These are phyloP conservation scores for Amborella trichopoda DNA, from an alignment of 164 flowering plant genomes.

Conservation along the genomic window DNA sequence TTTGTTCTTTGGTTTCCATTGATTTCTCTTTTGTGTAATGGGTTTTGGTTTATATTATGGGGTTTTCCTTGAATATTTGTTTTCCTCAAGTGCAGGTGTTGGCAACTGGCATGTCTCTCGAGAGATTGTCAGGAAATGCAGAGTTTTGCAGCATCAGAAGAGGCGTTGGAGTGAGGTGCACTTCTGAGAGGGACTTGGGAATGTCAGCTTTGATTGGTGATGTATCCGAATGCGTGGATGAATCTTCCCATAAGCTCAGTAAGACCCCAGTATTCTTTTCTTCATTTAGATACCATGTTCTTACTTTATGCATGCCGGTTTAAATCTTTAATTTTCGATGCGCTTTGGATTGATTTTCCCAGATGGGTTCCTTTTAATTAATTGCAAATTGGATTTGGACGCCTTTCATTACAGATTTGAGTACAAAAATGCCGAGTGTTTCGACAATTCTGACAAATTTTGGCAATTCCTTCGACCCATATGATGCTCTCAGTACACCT, in stretches of 20 bases:
- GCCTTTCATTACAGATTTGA: conserved; percentile 25
- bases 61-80: no score
- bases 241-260: conserved; percentile 11
- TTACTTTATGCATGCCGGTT: background rate
- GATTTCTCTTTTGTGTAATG: no score
- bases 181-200: conserved; percentile 33
- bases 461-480: conserved; percentile 70
- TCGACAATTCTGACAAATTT: conserved; percentile 82
- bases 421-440: conserved; percentile 54
- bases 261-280: background rate
- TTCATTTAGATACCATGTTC: background rate
- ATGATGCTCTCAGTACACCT: conserved; percentile 68
- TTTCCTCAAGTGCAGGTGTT: no score
- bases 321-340: background rate
- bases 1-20: no score
- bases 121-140: no score
- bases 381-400: no score
- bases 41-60: no score
- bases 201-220: conserved; percentile 26
- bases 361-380: background rate
- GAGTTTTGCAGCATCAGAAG: no score
- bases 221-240: conserved; percentile 21
- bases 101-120: no score
- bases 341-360: background rate
- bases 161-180: no score